Percentiles rank a stretch among this genome's conserved stretches.
Conservation (phyloP, 2,329 filamentous ascomycete genomes). For the Ascochyta koolunga region DNA sequence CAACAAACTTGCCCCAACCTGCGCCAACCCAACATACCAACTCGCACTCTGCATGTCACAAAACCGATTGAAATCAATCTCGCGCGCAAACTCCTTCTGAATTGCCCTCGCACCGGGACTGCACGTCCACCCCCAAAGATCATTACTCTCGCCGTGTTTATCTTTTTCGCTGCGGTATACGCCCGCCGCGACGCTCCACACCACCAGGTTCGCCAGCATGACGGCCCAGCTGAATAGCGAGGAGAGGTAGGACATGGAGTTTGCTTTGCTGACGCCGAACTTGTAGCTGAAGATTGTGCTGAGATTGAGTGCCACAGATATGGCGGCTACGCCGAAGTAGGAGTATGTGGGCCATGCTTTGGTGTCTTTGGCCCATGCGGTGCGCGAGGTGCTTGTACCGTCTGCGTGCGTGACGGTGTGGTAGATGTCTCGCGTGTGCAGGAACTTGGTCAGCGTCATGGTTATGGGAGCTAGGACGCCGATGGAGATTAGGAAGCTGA, state of each 20-base stretch:
- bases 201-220: conserved; percentile 41
- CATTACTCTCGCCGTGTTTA: conserved; percentile 41
- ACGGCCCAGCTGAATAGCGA: conserved; percentile 38
- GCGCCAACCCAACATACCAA: conserved; percentile 46
- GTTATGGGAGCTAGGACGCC: conserved; percentile 45
- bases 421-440: conserved; percentile 41
- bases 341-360: conserved; percentile 50
- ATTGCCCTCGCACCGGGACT: conserved; percentile 41
- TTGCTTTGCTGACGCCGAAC: conserved; percentile 41
- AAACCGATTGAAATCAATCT: conserved; percentile 45
- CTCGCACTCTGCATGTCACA: conserved; percentile 46
- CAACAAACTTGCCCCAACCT: conserved; percentile 40
- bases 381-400: conserved; percentile 38
- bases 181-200: conserved; percentile 44
- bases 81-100: conserved; percentile 45
- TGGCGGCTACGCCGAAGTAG: conserved; percentile 44
- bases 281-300: conserved; percentile 44
- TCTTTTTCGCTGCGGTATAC: conserved; percentile 49
- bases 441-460: conserved; percentile 49
- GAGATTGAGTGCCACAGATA: conserved; percentile 44
- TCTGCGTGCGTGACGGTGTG: conserved; percentile 20
- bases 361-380: conserved; percentile 47
- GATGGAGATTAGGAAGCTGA: conserved; percentile 44
- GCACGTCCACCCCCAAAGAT: conserved; percentile 54
- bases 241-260: conserved; percentile 35